These are phyloP conservation scores for Stephania cephalantha DNA, from an alignment of 164 flowering plant genomes.

Conservation along the genomic window DNA sequence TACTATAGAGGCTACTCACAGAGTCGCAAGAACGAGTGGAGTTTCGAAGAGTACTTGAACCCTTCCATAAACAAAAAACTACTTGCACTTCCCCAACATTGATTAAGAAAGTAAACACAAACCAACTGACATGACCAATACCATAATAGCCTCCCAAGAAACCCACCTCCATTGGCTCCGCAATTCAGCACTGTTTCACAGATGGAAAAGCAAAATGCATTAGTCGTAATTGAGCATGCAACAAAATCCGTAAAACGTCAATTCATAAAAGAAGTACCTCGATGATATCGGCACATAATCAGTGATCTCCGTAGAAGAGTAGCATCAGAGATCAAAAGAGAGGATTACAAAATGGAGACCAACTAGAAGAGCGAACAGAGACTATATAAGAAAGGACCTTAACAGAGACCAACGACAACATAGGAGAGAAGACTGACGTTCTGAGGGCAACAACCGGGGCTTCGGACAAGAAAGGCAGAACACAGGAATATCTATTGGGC, in stretches of 20 bases:
- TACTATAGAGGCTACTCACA: neutral
- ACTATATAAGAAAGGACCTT: too few relatives aligned
- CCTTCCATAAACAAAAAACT: neutral
- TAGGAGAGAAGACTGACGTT: neutral
- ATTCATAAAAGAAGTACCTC: constrained; percentile 23
- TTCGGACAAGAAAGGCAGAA: constrained; percentile 13
- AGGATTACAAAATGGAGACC: neutral
- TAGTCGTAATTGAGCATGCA: neutral
- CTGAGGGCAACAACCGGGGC: constrained; percentile 7
- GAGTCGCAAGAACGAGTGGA: neutral
- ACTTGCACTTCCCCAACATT: neutral
- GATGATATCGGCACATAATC: constrained; percentile 15
- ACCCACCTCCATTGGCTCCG: constrained; percentile 13
- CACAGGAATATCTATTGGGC: neutral
- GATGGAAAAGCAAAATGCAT: neutral
- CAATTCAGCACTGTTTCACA: constrained; percentile 9
- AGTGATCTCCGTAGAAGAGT: constrained; percentile 21
- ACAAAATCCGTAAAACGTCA: neutral
- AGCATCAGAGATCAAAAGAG: neutral
- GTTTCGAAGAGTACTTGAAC: neutral
- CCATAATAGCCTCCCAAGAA: constrained; percentile 13
- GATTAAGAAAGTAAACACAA: neutral
- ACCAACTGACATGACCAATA: neutral
- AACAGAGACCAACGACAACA: neutral
- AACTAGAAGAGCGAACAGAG: neutral